Conservation (phyloP, 331 rosid genomes). For the Phaseolus coccineus region DNA sequence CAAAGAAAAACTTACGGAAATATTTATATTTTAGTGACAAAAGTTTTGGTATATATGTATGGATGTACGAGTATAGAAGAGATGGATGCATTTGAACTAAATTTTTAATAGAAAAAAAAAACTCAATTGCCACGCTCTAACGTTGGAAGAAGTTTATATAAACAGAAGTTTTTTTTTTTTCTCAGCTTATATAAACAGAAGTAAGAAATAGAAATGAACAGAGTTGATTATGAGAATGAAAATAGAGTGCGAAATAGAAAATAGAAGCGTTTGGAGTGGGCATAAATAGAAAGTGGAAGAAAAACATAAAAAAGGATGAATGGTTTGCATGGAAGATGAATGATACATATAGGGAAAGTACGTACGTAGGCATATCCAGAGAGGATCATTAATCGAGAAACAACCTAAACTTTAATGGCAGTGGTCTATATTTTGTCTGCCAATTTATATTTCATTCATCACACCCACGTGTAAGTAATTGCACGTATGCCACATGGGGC, state of each 20-base stretch:
- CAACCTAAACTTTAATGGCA: slow-evolving; percentile 43
- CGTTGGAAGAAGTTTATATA: too few relatives aligned
- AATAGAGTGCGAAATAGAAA: background rate
- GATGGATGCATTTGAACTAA: background rate
- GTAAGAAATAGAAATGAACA: too few relatives aligned
- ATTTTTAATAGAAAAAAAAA: background rate
- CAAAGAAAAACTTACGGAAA: too few relatives aligned
- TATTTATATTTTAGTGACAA: background rate
- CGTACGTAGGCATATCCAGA: slow-evolving; percentile 38
- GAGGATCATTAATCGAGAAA: slow-evolving; percentile 35
- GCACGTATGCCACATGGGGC: background rate
- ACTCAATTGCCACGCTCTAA: too few relatives aligned
- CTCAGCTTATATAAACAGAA: too few relatives aligned
- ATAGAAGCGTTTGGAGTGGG: background rate
- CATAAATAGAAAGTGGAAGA: background rate
- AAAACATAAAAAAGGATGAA: background rate
- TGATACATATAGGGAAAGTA: slow-evolving; percentile 31
- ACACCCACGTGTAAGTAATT: slow-evolving; percentile 38
- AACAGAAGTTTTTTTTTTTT: too few relatives aligned
- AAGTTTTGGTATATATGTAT: too few relatives aligned
- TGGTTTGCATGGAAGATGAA: slow-evolving; percentile 40
- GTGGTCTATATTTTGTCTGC: slow-evolving; percentile 37
- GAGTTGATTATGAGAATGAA: background rate
- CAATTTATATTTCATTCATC: slow-evolving; percentile 16
- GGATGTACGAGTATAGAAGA: too few relatives aligned